phyloP scores from a whole-genome alignment of 176 grass and related monocot species.

The Bromus sterilis region DNA sequence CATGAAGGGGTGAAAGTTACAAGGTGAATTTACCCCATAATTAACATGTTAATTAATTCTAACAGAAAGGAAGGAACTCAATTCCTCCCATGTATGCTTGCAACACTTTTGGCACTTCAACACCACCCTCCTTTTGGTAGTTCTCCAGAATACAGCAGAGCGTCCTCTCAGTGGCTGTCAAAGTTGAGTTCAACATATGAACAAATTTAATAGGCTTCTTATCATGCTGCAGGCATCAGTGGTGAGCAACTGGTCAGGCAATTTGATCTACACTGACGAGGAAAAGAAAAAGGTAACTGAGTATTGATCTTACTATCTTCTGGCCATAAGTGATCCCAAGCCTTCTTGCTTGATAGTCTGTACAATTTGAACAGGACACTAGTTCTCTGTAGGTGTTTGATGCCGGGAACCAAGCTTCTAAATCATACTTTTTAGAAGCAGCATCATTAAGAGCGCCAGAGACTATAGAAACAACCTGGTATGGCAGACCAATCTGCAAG shows the following conservation, averaged over 20 bases:
- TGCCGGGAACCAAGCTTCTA: too few species aligned
- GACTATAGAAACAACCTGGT: slow-evolving; percentile 80
- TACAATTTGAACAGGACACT: slow-evolving; percentile 86
- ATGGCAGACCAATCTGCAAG: slow-evolving; percentile 66
- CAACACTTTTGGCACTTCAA: slow-evolving; percentile 64
- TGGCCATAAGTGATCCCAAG: slow-evolving; percentile 79
- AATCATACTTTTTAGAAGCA: slow-evolving; percentile 85
- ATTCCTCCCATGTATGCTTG: slow-evolving; percentile 59
- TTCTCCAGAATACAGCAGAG: slow-evolving; percentile 89
- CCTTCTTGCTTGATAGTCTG: too few species aligned
- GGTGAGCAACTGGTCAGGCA: not conserved
- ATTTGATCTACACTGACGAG: not conserved
- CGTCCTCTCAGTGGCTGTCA: slow-evolving; percentile 82
- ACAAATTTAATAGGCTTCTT: slow-evolving; percentile 90
- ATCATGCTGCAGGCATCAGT: slow-evolving; percentile 43
- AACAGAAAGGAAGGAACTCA: slow-evolving; percentile 61
- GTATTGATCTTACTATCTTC: slow-evolving; percentile 48
- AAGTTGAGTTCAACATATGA: slow-evolving; percentile 82
- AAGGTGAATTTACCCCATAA: too few species aligned
- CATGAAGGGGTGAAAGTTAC: too few species aligned
- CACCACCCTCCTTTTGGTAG: slow-evolving; percentile 64
- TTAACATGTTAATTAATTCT: too few species aligned
- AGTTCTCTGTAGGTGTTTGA: slow-evolving; percentile 80
- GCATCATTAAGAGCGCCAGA: slow-evolving; percentile 91
- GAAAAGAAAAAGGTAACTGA: not conserved